Conservation (phyloP, 805 yeast species). For the Saturnispora besseyi region DNA sequence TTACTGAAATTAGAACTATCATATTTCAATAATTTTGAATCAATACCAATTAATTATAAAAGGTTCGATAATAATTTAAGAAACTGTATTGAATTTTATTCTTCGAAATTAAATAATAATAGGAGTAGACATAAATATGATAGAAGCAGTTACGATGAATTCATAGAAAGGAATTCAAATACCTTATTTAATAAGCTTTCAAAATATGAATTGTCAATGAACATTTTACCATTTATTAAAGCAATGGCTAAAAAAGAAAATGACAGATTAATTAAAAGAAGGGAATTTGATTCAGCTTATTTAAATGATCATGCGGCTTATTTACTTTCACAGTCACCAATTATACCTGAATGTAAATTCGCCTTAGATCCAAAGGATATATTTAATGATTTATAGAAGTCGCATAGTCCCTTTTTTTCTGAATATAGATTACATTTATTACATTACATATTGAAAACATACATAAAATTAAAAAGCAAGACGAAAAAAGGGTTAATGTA, state of each 20-base stretch:
- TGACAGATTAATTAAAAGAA: constrained; percentile 9
- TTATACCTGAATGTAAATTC: constrained; percentile 8
- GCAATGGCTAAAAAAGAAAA: constrained; percentile 24
- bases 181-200: constrained; percentile 18
- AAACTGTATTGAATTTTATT: constrained; percentile 19
- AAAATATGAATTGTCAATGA: constrained; percentile 11
- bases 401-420: neutral
- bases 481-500: neutral
- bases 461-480: neutral
- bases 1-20: neutral
- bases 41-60: neutral
- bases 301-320: neutral
- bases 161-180: constrained; percentile 16
- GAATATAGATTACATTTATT: neutral
- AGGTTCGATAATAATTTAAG: neutral
- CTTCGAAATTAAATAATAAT: constrained; percentile 19
- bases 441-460: neutral
- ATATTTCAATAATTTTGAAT: neutral
- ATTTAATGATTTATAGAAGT: constrained; percentile 3
- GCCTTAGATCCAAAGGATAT: constrained; percentile 8
- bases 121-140: constrained; percentile 21
- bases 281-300: neutral
- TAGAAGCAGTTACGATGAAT: constrained; percentile 16
- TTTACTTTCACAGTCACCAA: neutral
- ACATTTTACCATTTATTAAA: constrained; percentile 22